Evolutionary conservation across 2,329 filamentous ascomycete genomes (phyloP).

Genomic region (Clarireedia sp.): DNA sequence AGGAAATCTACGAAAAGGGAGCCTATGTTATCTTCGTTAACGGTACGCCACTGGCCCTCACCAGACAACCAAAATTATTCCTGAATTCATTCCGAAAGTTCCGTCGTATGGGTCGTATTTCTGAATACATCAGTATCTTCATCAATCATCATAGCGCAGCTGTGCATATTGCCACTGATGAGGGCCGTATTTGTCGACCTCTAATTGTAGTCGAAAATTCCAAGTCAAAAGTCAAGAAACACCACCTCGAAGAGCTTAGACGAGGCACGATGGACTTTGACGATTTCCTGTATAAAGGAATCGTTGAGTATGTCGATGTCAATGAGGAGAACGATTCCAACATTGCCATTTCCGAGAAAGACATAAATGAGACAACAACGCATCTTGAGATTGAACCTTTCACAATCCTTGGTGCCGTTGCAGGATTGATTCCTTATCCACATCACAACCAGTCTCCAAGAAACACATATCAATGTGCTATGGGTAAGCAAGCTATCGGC

Average conservation of each 20-base stretch:
- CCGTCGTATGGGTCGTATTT: conserved; percentile 82
- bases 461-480: conserved; percentile 98
- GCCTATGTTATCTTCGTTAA: conserved; percentile 92
- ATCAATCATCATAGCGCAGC: conserved; percentile 89
- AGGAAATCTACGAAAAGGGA: conserved; percentile 77
- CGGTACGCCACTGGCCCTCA: conserved; percentile 85
- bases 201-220: conserved; percentile 91
- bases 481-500: conserved; percentile 99
- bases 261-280: conserved; percentile 84
- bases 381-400: conserved; percentile 98
- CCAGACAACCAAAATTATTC: conserved; percentile 78
- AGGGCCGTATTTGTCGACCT: conserved; percentile 91
- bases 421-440: conserved; percentile 92
- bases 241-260: conserved; percentile 74
- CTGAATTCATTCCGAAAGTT: conserved; percentile 77
- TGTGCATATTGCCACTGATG: conserved; percentile 92
- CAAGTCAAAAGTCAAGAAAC: conserved; percentile 68
- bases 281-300: conserved; percentile 79
- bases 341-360: conserved; percentile 80
- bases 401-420: conserved; percentile 89
- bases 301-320: conserved; percentile 94
- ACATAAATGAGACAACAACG: conserved; percentile 76
- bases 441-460: conserved; percentile 98
- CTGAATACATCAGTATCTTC: conserved; percentile 93
- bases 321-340: conserved; percentile 98